phyloP scores from a whole-genome alignment of 2,329 filamentous ascomycete genomes.

The Beauveria varroae region DNA sequence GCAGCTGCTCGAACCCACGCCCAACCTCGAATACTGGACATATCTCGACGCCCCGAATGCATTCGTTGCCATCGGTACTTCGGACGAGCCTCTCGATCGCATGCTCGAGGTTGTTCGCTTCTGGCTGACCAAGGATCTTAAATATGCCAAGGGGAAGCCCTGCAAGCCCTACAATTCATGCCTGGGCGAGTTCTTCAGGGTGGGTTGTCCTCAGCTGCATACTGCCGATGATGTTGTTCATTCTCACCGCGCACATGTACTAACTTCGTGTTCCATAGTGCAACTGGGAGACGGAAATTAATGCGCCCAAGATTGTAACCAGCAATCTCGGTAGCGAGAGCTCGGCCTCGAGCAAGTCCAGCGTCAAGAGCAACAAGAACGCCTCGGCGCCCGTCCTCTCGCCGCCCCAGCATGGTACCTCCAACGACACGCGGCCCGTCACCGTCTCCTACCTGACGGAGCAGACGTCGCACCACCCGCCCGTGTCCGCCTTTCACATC shows the following conservation, averaged over 20 bases:
- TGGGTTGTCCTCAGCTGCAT: slow-evolving; percentile 33
- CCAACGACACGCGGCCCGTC: slow-evolving; percentile 45
- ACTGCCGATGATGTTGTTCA: neutral
- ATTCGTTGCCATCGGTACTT: slow-evolving; percentile 76
- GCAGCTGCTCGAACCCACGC: slow-evolving; percentile 89
- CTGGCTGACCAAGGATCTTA: slow-evolving; percentile 98
- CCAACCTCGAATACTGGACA: slow-evolving; percentile 98
- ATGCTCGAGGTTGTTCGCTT: slow-evolving; percentile 94
- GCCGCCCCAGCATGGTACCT: slow-evolving; percentile 39
- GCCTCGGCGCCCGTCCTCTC: slow-evolving; percentile 43
- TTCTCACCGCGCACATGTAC: neutral
- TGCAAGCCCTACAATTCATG: slow-evolving; percentile 99
- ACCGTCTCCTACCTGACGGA: slow-evolving; percentile 92
- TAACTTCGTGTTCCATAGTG: slow-evolving; percentile 46
- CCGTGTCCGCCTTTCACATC: slow-evolving; percentile 91
- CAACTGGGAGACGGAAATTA: slow-evolving; percentile 88
- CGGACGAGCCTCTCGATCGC: slow-evolving; percentile 82
- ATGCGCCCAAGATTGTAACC: slow-evolving; percentile 57
- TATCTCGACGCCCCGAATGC: slow-evolving; percentile 93
- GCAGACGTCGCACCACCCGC: slow-evolving; percentile 95
- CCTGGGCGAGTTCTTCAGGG: slow-evolving; percentile 92
- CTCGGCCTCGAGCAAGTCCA: slow-evolving; percentile 41
- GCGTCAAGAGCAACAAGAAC: slow-evolving; percentile 29
- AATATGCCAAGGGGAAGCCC: slow-evolving; percentile 96
- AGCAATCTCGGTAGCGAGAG: slow-evolving; percentile 34